Evolutionary conservation across 1,284 basidiomycete species (phyloP), one percentile per base, ranked within the genome.

Genomic region (Heterobasidion parviporum): DNA sequence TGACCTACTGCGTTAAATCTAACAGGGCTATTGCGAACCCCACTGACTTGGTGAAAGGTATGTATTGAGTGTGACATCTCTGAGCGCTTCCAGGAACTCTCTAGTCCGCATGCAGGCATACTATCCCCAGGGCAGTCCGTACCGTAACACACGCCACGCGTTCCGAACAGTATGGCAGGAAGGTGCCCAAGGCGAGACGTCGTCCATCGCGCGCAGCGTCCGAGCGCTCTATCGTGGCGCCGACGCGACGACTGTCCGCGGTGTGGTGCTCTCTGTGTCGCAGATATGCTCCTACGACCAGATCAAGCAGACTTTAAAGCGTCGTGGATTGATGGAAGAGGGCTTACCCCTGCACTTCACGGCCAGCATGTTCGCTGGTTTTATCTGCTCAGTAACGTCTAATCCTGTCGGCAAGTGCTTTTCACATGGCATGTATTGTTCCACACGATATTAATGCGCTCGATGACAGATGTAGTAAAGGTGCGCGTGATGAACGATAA

Each of bases 401-500:
- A 74, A 72, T 56, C 72, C 72, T 3, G 70, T 73, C 18, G 71
- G 71, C 70, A 44, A 52, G 70, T 64, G 7, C 9, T 10, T 1
- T 26, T 26, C 26, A 26, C 4, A 4, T 5, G 5, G 26, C 26
- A 26, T 26, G 1, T 26, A 6, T 26, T 4, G 5, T 26, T 1
- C 26, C 4, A 26, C 4, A 26, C 6, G 26, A 5, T 26, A 26
- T 26, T 26, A 26, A 26, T 26, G 4, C 4, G 26, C 4, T 26
- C 26, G 26, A 26, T 26, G 32, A 18, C 47, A 72, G 72, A 74
- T 52, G 72, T 74, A 5, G 66, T 73, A 32, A 74, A 74, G 57
- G 72, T 73, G 32, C 68, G 72, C 7, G 59, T 73, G n/a, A 73
- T 73, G 71, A 73, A 72, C 57, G 72, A 74, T 61, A 72, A 71